phyloP scores from a whole-genome alignment of 805 yeast genomes.

The Lachancea thermotolerans region DNA sequence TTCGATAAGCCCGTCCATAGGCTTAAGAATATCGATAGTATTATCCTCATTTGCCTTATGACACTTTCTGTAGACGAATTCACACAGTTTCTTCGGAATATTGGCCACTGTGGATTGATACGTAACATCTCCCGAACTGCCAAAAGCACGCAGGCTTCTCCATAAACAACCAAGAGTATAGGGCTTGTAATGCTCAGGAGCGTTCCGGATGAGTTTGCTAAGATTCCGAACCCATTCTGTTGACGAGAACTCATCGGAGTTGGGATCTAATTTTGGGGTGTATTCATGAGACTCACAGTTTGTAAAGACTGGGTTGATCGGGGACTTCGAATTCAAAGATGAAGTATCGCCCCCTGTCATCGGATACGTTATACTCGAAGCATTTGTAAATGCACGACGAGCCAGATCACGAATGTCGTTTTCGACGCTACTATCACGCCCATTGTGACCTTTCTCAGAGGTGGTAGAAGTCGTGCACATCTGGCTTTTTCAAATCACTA shows the following conservation, averaged over 20 bases:
- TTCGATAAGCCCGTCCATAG: constrained; percentile 56
- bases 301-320: constrained; percentile 23
- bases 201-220: constrained; percentile 44
- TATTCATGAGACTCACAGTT: constrained; percentile 16
- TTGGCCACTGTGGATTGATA: constrained; percentile 55
- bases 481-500: too few species aligned
- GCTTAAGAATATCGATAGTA: constrained; percentile 47
- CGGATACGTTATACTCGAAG: too few species aligned
- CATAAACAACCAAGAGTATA: constrained; percentile 55
- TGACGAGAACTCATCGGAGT: constrained; percentile 48
- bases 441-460: too few species aligned
- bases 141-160: constrained; percentile 52
- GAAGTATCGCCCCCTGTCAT: too few species aligned
- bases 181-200: constrained; percentile 59
- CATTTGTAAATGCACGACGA: too few species aligned
- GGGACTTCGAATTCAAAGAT: constrained; percentile 4
- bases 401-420: too few species aligned
- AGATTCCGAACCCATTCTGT: constrained; percentile 63
- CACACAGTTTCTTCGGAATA: constrained; percentile 28
- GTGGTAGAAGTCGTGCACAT: too few species aligned
- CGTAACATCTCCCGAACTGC: constrained; percentile 61
- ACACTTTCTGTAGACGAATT: constrained; percentile 18
- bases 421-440: too few species aligned
- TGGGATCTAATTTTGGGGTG: constrained; percentile 48
- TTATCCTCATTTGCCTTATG: constrained; percentile 22